These are phyloP conservation scores for Novymonas esmeraldas DNA, from an alignment of 208 protist genomes.

Conservation along the genomic window DNA sequence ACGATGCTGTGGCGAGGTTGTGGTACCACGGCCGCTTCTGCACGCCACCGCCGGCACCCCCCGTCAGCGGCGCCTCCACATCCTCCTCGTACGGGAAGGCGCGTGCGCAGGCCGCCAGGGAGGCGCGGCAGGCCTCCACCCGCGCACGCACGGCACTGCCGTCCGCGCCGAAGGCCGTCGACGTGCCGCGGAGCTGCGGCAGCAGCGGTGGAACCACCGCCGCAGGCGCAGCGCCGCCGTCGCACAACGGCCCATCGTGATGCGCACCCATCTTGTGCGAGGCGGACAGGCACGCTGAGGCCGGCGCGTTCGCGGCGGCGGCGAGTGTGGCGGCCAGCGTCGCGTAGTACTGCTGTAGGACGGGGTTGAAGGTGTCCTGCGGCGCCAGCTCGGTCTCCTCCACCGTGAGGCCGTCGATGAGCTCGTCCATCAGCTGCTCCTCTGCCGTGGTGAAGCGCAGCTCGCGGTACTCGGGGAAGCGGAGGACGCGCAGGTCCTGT, in stretches of 20 bases:
- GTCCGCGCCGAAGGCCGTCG: conserved; percentile 42
- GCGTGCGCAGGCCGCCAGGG: conserved; percentile 37
- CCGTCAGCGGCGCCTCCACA: neutral
- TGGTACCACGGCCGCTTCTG: conserved; percentile 9
- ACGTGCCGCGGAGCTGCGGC: conserved; percentile 30
- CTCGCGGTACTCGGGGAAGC: conserved; percentile 62
- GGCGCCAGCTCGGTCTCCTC: conserved; percentile 60
- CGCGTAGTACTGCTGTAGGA: conserved; percentile 87
- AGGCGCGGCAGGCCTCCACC: conserved; percentile 13
- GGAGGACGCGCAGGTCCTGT: conserved; percentile 81
- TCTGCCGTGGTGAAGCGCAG: conserved; percentile 45
- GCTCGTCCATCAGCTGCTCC: conserved; percentile 53
- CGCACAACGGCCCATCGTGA: neutral
- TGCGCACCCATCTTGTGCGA: no score
- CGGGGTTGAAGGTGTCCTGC: conserved; percentile 84
- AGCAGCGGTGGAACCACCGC: conserved; percentile 28
- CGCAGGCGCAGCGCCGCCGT: neutral
- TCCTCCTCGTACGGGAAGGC: conserved; percentile 54
- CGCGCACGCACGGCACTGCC: conserved; percentile 34
- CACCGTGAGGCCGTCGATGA: conserved; percentile 82
- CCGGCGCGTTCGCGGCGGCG: neutral
- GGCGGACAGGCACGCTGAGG: no score
- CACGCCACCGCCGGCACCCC: neutral
- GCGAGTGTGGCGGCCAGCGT: conserved; percentile 51
- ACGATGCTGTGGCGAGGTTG: neutral